Percentiles rank a stretch among this genome's conserved stretches.
phyloP scores from a whole-genome alignment of 129 eudicot species.

The Oenanthe sinensis region DNA sequence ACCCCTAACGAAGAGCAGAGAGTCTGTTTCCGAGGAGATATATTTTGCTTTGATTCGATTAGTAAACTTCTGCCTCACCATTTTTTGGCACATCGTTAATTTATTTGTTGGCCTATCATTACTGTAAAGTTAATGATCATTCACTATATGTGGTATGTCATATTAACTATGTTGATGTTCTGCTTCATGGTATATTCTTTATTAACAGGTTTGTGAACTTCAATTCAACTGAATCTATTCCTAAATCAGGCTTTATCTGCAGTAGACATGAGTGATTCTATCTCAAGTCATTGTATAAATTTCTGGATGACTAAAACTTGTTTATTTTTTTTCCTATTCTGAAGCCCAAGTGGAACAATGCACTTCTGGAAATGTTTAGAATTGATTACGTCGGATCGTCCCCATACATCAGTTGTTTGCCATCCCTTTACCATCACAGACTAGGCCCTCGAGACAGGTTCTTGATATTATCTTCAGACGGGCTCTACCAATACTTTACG shows the following conservation, averaged over 20 bases:
- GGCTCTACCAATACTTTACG: conserved; percentile 92
- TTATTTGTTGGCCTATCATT: background rate
- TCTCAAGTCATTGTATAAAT: background rate
- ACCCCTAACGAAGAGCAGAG: background rate
- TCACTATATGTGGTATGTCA: background rate
- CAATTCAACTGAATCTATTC: background rate
- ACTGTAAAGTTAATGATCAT: background rate
- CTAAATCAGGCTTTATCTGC: background rate
- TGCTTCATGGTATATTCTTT: background rate
- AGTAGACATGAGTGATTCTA: background rate
- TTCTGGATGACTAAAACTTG: background rate
- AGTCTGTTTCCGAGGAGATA: background rate
- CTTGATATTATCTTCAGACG: conserved; percentile 87
- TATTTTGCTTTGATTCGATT: background rate
- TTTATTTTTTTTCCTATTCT: conserved; percentile 2
- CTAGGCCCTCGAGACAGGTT: conserved; percentile 87
- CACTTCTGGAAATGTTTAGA: conserved; percentile 93
- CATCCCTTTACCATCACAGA: conserved; percentile 71
- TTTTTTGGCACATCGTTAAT: background rate
- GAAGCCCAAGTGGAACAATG: conserved; percentile 99
- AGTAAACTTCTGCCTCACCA: background rate
- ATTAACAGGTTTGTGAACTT: background rate
- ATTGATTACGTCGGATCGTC: conserved; percentile 77
- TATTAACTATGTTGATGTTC: background rate
- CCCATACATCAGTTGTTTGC: conserved; percentile 74